These are phyloP conservation scores for Dendrobium chrysotoxum DNA, from an alignment of 106 monocot species.

Conservation along the genomic window DNA sequence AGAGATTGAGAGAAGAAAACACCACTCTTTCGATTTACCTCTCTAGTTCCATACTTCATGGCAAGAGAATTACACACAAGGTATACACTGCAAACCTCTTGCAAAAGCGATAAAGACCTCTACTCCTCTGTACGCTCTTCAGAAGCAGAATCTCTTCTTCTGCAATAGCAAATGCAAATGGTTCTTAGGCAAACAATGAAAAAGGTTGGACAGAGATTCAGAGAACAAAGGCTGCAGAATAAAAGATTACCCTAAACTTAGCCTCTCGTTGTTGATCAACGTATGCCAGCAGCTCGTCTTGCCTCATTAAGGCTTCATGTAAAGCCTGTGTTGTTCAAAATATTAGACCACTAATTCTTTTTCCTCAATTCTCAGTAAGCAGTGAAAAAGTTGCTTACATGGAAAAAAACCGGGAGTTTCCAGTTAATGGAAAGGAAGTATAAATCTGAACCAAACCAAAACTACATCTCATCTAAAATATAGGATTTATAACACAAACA, in stretches of 20 bases:
- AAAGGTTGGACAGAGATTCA: too few species aligned
- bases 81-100: not conserved
- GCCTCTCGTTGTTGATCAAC: slow-evolving; percentile 27
- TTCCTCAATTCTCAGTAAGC: not conserved
- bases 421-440: too few species aligned
- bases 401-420: too few species aligned
- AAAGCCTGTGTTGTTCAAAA: slow-evolving; percentile 21
- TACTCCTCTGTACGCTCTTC: slow-evolving; percentile 1
- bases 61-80: not conserved
- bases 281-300: slow-evolving; percentile 40
- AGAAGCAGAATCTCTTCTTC: slow-evolving; percentile 24
- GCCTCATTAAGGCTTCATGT: slow-evolving; percentile 41
- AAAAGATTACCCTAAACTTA: slow-evolving; percentile 20
- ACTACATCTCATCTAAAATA: too few species aligned
- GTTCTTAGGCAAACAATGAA: not conserved
- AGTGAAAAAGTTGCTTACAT: too few species aligned
- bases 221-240: too few species aligned
- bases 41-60: too few species aligned
- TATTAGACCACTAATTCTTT: not conserved
- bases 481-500: too few species aligned
- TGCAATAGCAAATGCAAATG: not conserved
- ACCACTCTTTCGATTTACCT: too few species aligned
- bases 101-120: not conserved
- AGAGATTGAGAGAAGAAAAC: not conserved
- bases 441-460: too few species aligned